Percentiles rank a stretch among this genome's conserved stretches.
These are phyloP conservation scores for Rhypophila decipiens DNA, from an alignment of 495 filamentous ascomycete species.

Conservation along the genomic window DNA sequence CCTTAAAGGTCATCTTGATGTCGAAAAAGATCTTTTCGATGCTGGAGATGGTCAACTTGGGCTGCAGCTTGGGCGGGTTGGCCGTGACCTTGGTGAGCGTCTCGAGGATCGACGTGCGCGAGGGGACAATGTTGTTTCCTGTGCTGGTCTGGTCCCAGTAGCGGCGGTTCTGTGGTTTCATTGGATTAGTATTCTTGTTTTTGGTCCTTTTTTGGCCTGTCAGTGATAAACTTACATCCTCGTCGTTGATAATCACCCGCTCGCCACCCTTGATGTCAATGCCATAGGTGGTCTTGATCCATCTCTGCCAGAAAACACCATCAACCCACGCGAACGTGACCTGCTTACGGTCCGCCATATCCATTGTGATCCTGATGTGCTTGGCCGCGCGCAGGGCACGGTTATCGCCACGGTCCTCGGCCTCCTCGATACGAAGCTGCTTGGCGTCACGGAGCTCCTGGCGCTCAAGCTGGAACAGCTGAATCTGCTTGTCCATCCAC, in stretches of 20 bases:
- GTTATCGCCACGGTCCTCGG: conserved; percentile 88
- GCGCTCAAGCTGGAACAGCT: conserved; percentile 81
- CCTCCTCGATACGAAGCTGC: conserved; percentile 91
- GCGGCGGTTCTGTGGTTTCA: conserved; percentile 59
- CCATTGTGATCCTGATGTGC: conserved; percentile 83
- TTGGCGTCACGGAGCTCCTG: conserved; percentile 91
- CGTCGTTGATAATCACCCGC: conserved; percentile 92
- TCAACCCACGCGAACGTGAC: conserved; percentile 98
- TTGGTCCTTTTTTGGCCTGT: neutral
- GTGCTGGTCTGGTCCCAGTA: conserved; percentile 94
- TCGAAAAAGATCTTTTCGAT: conserved; percentile 76
- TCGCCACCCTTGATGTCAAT: conserved; percentile 80
- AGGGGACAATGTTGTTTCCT: conserved; percentile 79
- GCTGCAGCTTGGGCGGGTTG: conserved; percentile 71
- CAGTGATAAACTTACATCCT: conserved; percentile 65
- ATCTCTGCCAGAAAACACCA: conserved; percentile 94
- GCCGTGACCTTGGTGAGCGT: conserved; percentile 71
- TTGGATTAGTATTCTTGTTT: conserved; percentile 7
- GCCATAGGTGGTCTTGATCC: conserved; percentile 90
- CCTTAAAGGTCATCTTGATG: conserved; percentile 56
- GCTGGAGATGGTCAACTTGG: conserved; percentile 77
- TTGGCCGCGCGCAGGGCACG: conserved; percentile 82
- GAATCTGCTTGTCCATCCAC: conserved; percentile 94
- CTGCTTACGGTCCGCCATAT: conserved; percentile 77
- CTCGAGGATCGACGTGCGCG: conserved; percentile 90